A percentile compares a stretch with the other conserved stretches of the same genome.
phyloP scores from a whole-genome alignment of 1,284 basidiomycete species.

The Rhodofomes roseus region DNA sequence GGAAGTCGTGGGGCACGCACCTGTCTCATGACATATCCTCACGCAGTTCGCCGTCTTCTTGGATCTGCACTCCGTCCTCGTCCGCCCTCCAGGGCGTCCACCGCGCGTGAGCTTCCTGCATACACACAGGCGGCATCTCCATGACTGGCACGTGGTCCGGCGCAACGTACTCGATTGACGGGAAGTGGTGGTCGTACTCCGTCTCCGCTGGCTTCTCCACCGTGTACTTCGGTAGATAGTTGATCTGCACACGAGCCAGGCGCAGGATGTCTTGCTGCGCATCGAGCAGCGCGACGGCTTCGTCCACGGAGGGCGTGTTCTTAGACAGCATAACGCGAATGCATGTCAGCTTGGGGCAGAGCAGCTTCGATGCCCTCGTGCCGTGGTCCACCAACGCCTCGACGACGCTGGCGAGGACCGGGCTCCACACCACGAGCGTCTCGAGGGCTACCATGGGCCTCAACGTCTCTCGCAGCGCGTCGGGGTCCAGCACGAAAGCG shows the following conservation, averaged over 20 bases:
- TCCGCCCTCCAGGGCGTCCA: neutral
- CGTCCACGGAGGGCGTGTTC: neutral
- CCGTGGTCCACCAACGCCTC: neutral
- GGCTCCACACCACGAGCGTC: neutral
- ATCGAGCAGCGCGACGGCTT: neutral
- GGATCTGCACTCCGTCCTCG: neutral
- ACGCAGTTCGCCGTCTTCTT: neutral
- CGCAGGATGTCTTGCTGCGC: neutral
- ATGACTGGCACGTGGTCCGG: neutral
- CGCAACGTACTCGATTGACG: neutral
- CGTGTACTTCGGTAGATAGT: neutral
- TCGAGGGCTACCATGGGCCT: neutral
- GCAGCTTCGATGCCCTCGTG: neutral
- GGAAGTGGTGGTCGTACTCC: neutral
- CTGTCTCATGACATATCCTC: neutral
- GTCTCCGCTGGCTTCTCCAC: neutral
- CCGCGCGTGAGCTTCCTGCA: neutral
- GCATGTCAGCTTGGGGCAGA: neutral
- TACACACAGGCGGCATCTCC: neutral
- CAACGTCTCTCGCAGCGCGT: neutral
- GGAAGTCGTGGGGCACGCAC: no score
- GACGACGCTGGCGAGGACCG: neutral
- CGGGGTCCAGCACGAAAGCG: neutral
- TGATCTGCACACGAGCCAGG: neutral
- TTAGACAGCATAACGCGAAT: neutral